Percentiles rank a stretch among this genome's conserved stretches.
These are phyloP conservation scores for Monosporascus sp. DNA, from an alignment of 2,329 filamentous ascomycete genomes.

Conservation along the genomic window DNA sequence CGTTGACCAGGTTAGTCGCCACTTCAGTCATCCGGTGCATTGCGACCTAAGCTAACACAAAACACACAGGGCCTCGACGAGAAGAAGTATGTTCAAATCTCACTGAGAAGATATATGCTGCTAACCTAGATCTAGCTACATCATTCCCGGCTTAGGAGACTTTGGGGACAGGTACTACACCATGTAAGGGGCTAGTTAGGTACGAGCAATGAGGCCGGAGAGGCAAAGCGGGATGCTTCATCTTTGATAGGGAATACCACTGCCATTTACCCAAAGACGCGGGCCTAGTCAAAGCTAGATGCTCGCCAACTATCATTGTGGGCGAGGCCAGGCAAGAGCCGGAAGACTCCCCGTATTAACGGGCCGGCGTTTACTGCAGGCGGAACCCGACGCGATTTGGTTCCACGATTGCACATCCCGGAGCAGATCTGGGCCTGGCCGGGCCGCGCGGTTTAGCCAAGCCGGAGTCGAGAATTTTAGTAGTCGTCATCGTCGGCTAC, in stretches of 20 bases:
- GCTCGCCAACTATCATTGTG: background rate
- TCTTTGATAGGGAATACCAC: background rate
- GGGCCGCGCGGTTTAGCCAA: no score
- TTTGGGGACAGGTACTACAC: slow-evolving; percentile 97
- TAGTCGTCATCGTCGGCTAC: slow-evolving; percentile 53
- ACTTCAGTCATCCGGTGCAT: background rate
- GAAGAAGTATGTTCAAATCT: slow-evolving; percentile 69
- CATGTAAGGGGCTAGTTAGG: slow-evolving; percentile 45
- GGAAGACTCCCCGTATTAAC: no score
- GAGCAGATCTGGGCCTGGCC: no score
- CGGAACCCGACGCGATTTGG: no score
- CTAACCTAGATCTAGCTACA: slow-evolving; percentile 66
- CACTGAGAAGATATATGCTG: slow-evolving; percentile 8
- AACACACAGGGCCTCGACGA: slow-evolving; percentile 73
- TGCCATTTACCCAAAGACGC: background rate
- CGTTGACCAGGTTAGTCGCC: slow-evolving; percentile 65
- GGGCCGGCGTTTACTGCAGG: no score
- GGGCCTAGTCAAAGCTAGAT: background rate
- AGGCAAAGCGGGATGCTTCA: background rate
- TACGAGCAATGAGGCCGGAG: background rate
- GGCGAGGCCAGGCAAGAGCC: background rate
- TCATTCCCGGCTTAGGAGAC: slow-evolving; percentile 87
- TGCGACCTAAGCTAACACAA: slow-evolving; percentile 15
- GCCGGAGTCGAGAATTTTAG: slow-evolving; percentile 25
- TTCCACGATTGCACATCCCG: no score